These are phyloP conservation scores for Populus ilicifolia DNA, from an alignment of 345 rosid genomes.

Conservation along the genomic window DNA sequence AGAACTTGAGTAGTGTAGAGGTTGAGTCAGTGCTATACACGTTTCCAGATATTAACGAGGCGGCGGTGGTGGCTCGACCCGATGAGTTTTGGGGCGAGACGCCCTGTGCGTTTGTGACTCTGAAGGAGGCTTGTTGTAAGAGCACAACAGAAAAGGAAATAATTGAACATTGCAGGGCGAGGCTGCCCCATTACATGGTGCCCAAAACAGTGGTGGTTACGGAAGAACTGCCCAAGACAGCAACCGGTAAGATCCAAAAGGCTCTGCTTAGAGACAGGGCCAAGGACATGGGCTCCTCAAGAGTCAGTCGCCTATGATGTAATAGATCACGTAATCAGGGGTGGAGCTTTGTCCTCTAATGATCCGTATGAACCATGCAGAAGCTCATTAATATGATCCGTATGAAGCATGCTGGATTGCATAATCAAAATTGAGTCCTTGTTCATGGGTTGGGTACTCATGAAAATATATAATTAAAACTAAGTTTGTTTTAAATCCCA, in stretches of 20 bases:
- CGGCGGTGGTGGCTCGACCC: conserved; percentile 18
- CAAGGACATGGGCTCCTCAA: neutral
- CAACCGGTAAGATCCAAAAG: conserved; percentile 71
- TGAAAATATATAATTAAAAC: no score
- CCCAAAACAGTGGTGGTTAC: conserved; percentile 53
- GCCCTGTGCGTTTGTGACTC: conserved; percentile 10
- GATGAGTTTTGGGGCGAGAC: conserved; percentile 22
- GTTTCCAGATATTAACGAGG: conserved; percentile 2
- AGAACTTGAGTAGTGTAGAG: conserved; percentile 15
- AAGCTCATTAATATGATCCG: no score
- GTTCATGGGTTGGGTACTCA: no score
- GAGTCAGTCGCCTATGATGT: neutral
- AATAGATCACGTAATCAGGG: neutral
- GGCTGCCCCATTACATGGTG: conserved; percentile 68
- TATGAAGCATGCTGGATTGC: no score
- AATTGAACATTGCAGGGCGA: conserved; percentile 46
- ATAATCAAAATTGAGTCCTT: no score
- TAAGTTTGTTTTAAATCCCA: no score
- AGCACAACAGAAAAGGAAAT: conserved; percentile 26
- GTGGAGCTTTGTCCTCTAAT: no score
- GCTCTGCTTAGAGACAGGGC: conserved; percentile 56
- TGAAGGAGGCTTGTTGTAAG: neutral
- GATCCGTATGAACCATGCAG: no score
- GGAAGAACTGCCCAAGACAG: conserved; percentile 58
- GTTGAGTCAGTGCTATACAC: conserved; percentile 6